phyloP scores from a whole-genome alignment of 2,329 filamentous ascomycete species.

The Microsporum audouinii region DNA sequence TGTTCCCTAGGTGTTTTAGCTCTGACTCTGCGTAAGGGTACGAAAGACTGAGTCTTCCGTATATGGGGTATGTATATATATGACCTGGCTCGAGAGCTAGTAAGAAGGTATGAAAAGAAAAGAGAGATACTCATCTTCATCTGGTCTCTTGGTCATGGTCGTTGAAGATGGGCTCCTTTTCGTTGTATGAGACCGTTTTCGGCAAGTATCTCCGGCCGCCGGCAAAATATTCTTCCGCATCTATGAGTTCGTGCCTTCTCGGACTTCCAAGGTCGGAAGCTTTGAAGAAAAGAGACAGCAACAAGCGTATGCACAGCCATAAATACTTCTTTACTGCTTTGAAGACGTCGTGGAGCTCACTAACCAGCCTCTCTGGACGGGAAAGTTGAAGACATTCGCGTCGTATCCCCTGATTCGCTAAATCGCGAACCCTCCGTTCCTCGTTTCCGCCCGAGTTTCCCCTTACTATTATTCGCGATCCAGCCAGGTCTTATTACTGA shows the following conservation, averaged over 20 bases:
- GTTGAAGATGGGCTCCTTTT: too few relatives aligned
- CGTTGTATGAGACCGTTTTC: neutral
- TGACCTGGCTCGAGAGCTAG: neutral
- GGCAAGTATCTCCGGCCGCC: neutral
- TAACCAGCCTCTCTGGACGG: neutral
- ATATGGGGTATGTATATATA: neutral
- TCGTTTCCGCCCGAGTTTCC: neutral
- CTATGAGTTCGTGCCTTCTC: neutral
- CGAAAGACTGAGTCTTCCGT: neutral
- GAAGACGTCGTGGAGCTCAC: neutral
- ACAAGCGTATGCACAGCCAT: neutral
- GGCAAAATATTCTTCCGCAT: neutral
- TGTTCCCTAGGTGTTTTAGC: neutral
- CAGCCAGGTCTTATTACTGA: neutral
- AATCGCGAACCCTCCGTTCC: neutral
- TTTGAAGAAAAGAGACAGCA: neutral
- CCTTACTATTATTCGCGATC: neutral
- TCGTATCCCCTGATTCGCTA: neutral
- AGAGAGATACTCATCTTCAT: neutral
- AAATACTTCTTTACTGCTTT: neutral
- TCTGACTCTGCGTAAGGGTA: neutral
- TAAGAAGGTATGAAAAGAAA: neutral
- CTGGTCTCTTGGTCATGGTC: neutral
- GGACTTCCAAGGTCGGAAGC: too few relatives aligned
- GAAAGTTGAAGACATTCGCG: neutral